Evolutionary conservation across 75 land plant species (phyloP), one percentile per base, ranked within the genome.

Genomic region (Chamaecyparis obtusa): DNA sequence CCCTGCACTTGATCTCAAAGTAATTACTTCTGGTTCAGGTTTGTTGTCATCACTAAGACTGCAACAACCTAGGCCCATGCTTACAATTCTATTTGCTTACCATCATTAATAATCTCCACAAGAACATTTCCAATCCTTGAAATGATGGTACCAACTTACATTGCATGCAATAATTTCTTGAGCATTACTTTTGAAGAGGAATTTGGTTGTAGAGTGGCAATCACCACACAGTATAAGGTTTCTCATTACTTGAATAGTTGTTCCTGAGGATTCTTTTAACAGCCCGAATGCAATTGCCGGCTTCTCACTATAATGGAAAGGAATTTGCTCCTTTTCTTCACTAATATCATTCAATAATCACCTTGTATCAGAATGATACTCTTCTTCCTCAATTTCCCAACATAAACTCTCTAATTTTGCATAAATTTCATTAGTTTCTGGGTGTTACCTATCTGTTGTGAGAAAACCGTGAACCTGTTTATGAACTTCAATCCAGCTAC

Each of bases 401-500:
- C 15, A 14, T 74, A 74, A 32, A 30, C 35, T 74, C 30, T 3
- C 35, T n/a, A 74, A 74, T 33, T n/a, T 30, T 74, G 30, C 30
- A 74, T 74, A 74, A 74, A n/a, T 35, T 35, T 3, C 36, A 36
- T 67, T 67, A 67, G 39, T 75, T 75, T 33, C 39, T 75, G 39
- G 78, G 6, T 75, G 5, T 75, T 33, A 75, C 1, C 78, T 21
- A 86, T 80, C 86, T 13, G 43, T 86, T 76, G 44, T 14, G 39
- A 86, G 19, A 81, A 86, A 86, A 43, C n/a, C 41, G 15, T 86
- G 39, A 30, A 86, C 87, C 85, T 81, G 1, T 35, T 86, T 78
- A 21, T 86, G 84, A 41, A 86, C 48, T 41, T 86, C 87, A 78
- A 86, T 83, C 87, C 87, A 86, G 27, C 86, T 86, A n/a, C 86